Conservation (phyloP, 805 yeast genomes). For the Candida broadrunensis region DNA sequence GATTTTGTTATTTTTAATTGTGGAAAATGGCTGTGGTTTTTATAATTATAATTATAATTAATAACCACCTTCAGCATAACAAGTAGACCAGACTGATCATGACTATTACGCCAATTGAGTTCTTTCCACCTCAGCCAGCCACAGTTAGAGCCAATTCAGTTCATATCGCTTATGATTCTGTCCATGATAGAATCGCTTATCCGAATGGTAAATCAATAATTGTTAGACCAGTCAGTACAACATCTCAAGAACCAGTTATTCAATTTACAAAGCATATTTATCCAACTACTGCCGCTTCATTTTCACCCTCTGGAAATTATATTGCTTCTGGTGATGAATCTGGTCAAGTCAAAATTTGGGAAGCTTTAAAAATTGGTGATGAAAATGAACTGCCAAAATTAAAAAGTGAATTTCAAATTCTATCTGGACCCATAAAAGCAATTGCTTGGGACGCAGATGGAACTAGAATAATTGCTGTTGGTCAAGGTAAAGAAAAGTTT, state of each 20-base stretch:
- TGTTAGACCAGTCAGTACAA: conserved; percentile 58
- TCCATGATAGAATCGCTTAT: conserved; percentile 71
- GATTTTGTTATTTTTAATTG: too few species aligned
- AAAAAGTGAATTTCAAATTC: conserved; percentile 78
- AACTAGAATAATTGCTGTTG: conserved; percentile 86
- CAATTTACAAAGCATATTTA: conserved; percentile 74
- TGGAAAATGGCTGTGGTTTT: too few species aligned
- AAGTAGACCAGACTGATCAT: too few species aligned
- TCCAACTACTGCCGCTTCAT: conserved; percentile 77
- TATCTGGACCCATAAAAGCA: conserved; percentile 78
- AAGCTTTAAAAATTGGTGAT: conserved; percentile 28
- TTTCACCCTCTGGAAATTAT: conserved; percentile 87
- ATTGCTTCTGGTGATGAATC: conserved; percentile 88
- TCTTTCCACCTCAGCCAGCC: conserved; percentile 75
- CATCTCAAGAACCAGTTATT: conserved; percentile 41
- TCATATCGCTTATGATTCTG: conserved; percentile 71
- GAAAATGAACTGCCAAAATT: conserved; percentile 46
- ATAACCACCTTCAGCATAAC: too few species aligned
- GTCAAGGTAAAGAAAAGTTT: conserved; percentile 86
- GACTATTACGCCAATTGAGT: conserved; percentile 26
- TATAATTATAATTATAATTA: too few species aligned
- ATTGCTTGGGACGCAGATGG: conserved; percentile 92
- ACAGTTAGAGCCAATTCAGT: conserved; percentile 70
- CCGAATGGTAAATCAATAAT: conserved; percentile 78
- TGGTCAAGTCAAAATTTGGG: conserved; percentile 93